Conservation (phyloP, 1,139 yeast genomes). For the Yamadazyma mexicana region DNA sequence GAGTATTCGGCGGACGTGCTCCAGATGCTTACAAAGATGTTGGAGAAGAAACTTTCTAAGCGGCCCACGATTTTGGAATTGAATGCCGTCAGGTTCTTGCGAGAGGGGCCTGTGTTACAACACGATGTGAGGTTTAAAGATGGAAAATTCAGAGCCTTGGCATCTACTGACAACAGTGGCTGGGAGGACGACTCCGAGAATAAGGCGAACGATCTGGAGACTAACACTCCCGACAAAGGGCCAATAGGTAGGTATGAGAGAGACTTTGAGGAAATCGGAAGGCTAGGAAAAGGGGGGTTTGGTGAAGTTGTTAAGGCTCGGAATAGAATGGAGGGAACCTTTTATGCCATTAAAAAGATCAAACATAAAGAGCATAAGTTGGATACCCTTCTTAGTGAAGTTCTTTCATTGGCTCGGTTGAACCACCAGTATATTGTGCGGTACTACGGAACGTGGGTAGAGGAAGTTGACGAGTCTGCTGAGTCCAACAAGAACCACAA, state of each 20-base stretch:
- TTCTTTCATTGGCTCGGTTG: conserved; percentile 83
- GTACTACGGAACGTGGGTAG: conserved; percentile 97
- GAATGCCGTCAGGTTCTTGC: conserved; percentile 75
- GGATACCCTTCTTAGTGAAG: conserved; percentile 84
- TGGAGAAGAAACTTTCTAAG: conserved; percentile 65
- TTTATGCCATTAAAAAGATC: conserved; percentile 91
- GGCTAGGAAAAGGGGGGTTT: conserved; percentile 93
- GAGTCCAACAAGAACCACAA: not conserved
- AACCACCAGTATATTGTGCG: conserved; percentile 96
- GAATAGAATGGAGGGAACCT: conserved; percentile 88
- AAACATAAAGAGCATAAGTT: conserved; percentile 79
- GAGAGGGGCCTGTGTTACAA: conserved; percentile 56
- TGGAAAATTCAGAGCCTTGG: conserved; percentile 10
- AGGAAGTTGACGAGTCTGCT: conserved; percentile 44
- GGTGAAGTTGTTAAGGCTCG: conserved; percentile 97
- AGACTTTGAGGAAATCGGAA: conserved; percentile 92
- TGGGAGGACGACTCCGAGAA: not conserved
- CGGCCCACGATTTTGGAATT: conserved; percentile 83
- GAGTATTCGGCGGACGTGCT: conserved; percentile 44
- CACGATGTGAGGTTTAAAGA: conserved; percentile 13
- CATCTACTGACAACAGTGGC: not conserved
- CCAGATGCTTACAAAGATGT: conserved; percentile 67
- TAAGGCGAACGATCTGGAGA: not conserved
- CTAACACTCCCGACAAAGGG: conserved; percentile 5
- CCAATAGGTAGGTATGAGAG: conserved; percentile 40